Evolutionary conservation across 306 rosid genomes (phyloP).

Genomic region (Cucumis melo): DNA sequence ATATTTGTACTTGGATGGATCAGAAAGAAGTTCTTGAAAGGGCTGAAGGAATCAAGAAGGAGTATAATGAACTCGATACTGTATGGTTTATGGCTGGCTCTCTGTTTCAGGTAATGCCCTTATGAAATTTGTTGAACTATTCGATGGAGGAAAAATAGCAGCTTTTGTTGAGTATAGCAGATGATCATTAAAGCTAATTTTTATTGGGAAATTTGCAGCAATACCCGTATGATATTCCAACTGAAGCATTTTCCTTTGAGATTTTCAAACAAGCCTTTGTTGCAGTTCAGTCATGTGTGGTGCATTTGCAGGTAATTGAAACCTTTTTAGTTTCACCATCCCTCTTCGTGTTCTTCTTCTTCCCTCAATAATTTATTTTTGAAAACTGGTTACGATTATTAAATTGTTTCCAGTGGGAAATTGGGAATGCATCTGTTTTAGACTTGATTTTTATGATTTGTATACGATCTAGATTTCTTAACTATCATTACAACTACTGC

Average conservation of each 20-base stretch:
- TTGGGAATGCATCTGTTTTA: background rate
- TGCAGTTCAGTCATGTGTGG: constrained; percentile 95
- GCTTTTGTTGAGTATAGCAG: background rate
- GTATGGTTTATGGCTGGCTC: constrained; percentile 99
- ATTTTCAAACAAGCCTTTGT: constrained; percentile 98
- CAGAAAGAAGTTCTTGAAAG: constrained; percentile 73
- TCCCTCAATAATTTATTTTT: background rate
- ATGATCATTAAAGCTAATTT: constrained; percentile 5
- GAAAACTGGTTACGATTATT: background rate
- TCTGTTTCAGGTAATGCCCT: constrained; percentile 62
- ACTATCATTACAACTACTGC: background rate
- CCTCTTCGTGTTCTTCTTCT: background rate
- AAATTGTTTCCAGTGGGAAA: background rate
- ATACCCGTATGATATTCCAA: constrained; percentile 93
- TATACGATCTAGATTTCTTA: background rate
- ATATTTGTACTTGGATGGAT: constrained; percentile 14
- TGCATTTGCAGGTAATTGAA: constrained; percentile 75
- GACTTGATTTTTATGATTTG: background rate
- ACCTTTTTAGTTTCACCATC: background rate
- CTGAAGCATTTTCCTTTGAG: constrained; percentile 93
- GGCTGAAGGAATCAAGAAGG: constrained; percentile 83
- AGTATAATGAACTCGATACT: constrained; percentile 92
- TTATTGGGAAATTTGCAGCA: constrained; percentile 45
- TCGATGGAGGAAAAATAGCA: background rate
- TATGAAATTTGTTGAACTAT: background rate